These are phyloP conservation scores for Ustilago sp. DNA, from an alignment of 1,284 basidiomycete genomes.

Conservation along the genomic window DNA sequence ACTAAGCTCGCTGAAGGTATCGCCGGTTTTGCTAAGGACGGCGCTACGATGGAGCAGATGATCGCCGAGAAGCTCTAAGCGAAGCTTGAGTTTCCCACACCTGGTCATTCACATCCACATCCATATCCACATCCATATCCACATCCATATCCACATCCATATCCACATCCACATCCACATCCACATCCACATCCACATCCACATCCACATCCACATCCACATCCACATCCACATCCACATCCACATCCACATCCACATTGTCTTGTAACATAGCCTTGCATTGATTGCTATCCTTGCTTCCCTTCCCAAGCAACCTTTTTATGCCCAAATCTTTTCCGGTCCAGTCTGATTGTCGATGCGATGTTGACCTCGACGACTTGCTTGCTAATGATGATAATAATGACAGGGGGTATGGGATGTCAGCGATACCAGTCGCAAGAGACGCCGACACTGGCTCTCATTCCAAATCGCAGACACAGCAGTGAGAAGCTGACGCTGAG, in stretches of 20 bases:
- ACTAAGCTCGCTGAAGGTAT: constrained; percentile 87
- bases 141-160: not conserved
- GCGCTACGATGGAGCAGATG: constrained; percentile 85
- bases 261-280: constrained; percentile 42
- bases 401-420: too few species aligned
- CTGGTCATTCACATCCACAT: not conserved
- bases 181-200: not conserved
- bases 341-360: too few species aligned
- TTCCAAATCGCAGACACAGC: too few species aligned
- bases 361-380: too few species aligned
- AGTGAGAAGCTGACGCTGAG: too few species aligned
- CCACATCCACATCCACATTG: not conserved
- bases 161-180: not conserved
- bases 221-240: not conserved
- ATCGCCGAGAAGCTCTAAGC: constrained; percentile 81
- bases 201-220: not conserved
- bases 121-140: not conserved
- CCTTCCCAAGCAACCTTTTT: not conserved
- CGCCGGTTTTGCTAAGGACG: constrained; percentile 87
- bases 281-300: constrained; percentile 7
- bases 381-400: too few species aligned
- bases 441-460: too few species aligned
- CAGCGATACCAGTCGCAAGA: too few species aligned
- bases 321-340: not conserved
- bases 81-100: too few species aligned